phyloP scores from a whole-genome alignment of 495 filamentous ascomycete species.

The Lasiosphaeria miniovina region DNA sequence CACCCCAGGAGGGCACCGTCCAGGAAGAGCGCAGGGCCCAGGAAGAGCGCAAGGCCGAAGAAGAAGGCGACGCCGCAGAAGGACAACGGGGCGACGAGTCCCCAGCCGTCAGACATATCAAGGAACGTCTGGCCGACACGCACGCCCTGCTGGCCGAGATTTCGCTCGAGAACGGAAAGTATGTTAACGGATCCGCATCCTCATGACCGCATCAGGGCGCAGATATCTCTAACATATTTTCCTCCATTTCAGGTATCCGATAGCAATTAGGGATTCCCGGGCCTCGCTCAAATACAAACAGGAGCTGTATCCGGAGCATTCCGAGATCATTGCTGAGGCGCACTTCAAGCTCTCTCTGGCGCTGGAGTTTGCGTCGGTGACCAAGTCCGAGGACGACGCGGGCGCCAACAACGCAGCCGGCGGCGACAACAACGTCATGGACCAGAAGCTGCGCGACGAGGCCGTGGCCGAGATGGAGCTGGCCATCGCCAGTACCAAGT shows the following conservation, averaged over 20 bases:
- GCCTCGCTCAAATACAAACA: constrained; percentile 73
- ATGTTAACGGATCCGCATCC: constrained; percentile 11
- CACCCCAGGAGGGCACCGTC: too few relatives aligned
- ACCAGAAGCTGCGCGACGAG: constrained; percentile 69
- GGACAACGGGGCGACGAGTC: constrained; percentile 49
- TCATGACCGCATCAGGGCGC: constrained; percentile 15
- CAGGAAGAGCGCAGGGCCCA: constrained; percentile 28
- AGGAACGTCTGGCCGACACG: constrained; percentile 83
- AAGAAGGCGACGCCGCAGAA: constrained; percentile 47
- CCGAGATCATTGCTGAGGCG: constrained; percentile 82
- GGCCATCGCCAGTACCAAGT: constrained; percentile 74
- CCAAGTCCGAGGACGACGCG: constrained; percentile 47
- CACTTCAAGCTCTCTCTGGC: constrained; percentile 95
- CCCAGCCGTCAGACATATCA: constrained; percentile 57
- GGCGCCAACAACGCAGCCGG: constrained; percentile 30
- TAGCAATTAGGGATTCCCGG: constrained; percentile 76
- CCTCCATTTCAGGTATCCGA: constrained; percentile 54
- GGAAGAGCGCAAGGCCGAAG: constrained; percentile 54
- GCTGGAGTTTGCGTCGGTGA: constrained; percentile 87
- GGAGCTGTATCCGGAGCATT: constrained; percentile 71
- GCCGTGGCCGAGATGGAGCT: constrained; percentile 74
- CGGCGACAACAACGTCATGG: constrained; percentile 42
- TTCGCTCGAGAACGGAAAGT: constrained; percentile 85
- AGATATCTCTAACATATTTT: constrained; percentile 15
- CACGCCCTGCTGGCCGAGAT: constrained; percentile 93